phyloP scores from a whole-genome alignment of 257 asterid genomes.

The Solanum stenotomum region DNA sequence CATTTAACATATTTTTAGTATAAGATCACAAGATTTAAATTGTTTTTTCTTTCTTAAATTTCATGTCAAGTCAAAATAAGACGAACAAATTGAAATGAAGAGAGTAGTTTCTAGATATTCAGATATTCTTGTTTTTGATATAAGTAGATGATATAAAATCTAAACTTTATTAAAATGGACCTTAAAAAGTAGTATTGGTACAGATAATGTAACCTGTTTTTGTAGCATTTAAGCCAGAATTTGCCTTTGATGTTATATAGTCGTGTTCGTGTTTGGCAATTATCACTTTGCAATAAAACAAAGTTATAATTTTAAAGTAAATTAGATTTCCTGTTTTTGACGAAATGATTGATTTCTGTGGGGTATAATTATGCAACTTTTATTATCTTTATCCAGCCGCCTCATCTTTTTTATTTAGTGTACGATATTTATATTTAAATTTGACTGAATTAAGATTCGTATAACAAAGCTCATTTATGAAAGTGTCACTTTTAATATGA shows the following conservation, averaged over 20 bases:
- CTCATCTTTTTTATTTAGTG: neutral
- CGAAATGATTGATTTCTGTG: neutral
- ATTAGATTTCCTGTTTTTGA: neutral
- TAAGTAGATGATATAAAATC: too few species aligned
- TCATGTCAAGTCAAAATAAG: too few species aligned
- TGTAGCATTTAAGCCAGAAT: neutral
- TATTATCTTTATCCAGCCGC: neutral
- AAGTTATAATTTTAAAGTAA: neutral
- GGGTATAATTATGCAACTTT: neutral
- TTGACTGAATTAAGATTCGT: too few species aligned
- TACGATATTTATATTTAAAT: too few species aligned
- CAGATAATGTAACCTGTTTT: neutral
- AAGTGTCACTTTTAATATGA: accelerated
- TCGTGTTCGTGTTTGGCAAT: neutral
- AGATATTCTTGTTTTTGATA: too few species aligned
- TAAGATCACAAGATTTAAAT: too few species aligned
- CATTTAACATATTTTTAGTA: too few species aligned
- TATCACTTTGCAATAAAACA: neutral
- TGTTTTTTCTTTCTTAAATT: too few species aligned
- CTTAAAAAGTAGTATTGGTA: neutral
- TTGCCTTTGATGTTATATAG: neutral
- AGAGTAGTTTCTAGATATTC: too few species aligned
- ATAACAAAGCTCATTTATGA: too few species aligned
- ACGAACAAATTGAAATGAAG: too few species aligned
- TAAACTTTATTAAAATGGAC: neutral